A percentile compares a stretch with the other conserved stretches of the same genome.
These are phyloP conservation scores for Spongospora subterranea DNA, from an alignment of 208 protist species.

Conservation along the genomic window DNA sequence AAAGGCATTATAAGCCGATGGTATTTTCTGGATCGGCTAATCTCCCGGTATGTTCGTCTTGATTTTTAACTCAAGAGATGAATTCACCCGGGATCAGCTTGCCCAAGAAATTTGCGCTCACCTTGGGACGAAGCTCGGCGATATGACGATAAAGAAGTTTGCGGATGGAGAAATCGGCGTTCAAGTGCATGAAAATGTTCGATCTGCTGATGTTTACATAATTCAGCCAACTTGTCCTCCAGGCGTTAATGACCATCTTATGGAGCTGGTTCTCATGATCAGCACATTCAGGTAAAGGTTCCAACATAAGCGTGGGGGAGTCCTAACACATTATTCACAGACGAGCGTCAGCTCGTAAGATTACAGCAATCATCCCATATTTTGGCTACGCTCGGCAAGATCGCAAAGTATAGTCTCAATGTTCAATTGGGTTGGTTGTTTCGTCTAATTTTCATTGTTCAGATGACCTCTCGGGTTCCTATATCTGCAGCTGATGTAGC, in stretches of 20 bases:
- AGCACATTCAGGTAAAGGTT: constrained; percentile 55
- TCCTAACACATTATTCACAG: constrained; percentile 28
- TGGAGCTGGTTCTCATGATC: constrained; percentile 66
- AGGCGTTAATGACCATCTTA: constrained; percentile 67
- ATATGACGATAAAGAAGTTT: constrained; percentile 61
- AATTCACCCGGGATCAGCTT: background rate
- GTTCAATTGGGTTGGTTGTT: background rate
- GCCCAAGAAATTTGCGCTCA: constrained; percentile 47
- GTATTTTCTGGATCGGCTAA: constrained; percentile 47
- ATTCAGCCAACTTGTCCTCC: constrained; percentile 67
- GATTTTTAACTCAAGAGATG: background rate
- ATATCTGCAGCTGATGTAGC: constrained; percentile 71
- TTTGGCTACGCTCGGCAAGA: constrained; percentile 74
- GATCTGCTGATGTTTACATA: constrained; percentile 66
- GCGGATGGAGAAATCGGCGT: constrained; percentile 64
- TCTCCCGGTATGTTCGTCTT: background rate
- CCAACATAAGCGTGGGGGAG: background rate
- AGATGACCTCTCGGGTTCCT: constrained; percentile 60
- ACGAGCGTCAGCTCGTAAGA: constrained; percentile 64
- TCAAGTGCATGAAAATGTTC: constrained; percentile 66
- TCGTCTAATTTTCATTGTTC: no score
- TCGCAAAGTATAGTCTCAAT: constrained; percentile 35
- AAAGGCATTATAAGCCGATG: constrained; percentile 28
- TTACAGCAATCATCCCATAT: constrained; percentile 74
- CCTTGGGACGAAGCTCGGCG: constrained; percentile 32